Base-by-base conservation (phyloP, 2,329 filamentous ascomycete species). In the Colletotrichum lini region DNA sequence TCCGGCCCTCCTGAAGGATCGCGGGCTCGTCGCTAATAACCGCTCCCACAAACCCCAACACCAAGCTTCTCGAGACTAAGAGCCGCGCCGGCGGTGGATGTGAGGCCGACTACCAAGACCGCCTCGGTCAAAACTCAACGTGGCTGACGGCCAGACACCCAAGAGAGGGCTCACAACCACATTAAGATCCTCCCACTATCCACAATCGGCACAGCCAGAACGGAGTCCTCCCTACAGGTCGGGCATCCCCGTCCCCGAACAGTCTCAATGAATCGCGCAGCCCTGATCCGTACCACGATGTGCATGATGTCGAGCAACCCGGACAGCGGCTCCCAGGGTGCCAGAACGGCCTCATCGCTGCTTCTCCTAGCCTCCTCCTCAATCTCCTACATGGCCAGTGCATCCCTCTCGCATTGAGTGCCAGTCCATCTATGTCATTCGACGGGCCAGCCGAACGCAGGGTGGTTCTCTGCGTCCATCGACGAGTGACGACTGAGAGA, bases 211-310 rank as follows among this genome's bases (percentile, higher is more conserved):
- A 30, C 69, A 69, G 40, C 59, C 65, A 71, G 45, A 63, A 71
- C 47, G 52, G 65, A 68, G 44, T 53, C 21, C 53, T 42, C 16
- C n/a, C 23, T 57, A 15, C 40, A 44, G 16, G 47, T 30, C 69
- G 69, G 69, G n/a, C 53, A 64, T 64, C 30, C 35, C 69, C 69
- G 58, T 72, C 57, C 63, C 64, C 63, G 50, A 53, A 52, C n/a
- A 30, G 65, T 59, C 53, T 72, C 65, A 58, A 58, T 72, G 69
- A 72, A 72, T 69, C 69, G 44, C 47, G 12, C 38, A 63, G 23
- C 47, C 69, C 58, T 59, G 23, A 21, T 35, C 45, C 45, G 54
- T 56, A 69, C 65, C 58, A 63, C 67, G 59, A 59, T 59, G 59
- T 62, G 69, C 65, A 69, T 72, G 53, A 71, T 62, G 52, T 57